Evolutionary conservation across 441 rosid species (phyloP).

Genomic region (Cnidoscolus chayamansa): DNA sequence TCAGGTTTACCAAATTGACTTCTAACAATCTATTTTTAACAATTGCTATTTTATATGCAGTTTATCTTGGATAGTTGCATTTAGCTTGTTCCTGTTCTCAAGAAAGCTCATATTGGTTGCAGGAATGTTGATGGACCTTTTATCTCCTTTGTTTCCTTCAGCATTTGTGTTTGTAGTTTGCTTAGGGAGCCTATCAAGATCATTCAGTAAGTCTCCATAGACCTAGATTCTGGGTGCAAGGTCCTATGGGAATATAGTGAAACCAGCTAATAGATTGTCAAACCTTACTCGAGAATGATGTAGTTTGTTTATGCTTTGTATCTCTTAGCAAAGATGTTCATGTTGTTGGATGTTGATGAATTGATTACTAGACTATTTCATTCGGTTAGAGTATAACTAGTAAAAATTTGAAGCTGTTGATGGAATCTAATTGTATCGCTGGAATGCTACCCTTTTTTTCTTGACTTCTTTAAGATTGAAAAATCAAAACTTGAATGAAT

Average conservation of each 20-base stretch:
- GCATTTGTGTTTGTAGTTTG: constrained; percentile 81
- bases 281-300: neutral
- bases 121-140: constrained; percentile 98
- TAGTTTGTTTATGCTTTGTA: neutral
- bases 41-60: neutral
- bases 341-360: neutral
- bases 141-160: constrained; percentile 89
- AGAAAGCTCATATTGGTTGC: constrained; percentile 30
- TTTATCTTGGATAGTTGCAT: neutral
- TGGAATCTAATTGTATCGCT: neutral
- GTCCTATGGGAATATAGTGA: constrained; percentile 1
- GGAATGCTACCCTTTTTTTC: neutral
- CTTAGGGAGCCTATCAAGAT: constrained; percentile 93
- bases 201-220: constrained; percentile 63
- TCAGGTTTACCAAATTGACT: neutral
- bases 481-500: neutral
- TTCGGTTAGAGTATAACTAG: neutral
- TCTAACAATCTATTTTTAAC: neutral
- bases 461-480: neutral
- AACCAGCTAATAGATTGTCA: neutral
- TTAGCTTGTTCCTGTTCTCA: constrained; percentile 11
- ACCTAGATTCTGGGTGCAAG: constrained; percentile 8
- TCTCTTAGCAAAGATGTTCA: neutral
- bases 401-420: neutral
- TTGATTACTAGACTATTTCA: neutral